Conservation (phyloP, 768 basidiomycete genomes). For the Lentinula boryana region DNA sequence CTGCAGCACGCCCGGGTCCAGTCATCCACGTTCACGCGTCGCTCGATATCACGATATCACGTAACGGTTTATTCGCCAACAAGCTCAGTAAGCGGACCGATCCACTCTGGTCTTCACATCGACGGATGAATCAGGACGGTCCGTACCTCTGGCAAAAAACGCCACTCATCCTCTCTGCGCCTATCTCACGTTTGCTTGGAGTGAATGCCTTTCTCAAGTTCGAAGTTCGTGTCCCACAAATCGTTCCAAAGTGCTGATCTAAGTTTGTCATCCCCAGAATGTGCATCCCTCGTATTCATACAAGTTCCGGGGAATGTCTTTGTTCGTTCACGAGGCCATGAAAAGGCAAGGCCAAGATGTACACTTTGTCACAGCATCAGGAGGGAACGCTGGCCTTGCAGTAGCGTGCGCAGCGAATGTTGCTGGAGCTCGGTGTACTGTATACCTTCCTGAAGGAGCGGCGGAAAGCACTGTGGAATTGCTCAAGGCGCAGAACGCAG, state of each 20-base stretch:
- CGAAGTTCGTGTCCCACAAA: slow-evolving; percentile 39
- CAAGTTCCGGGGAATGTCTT: slow-evolving; percentile 70
- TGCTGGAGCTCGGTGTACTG: slow-evolving; percentile 54
- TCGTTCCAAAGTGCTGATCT: not conserved
- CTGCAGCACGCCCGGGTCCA: no score
- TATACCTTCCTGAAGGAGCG: slow-evolving; percentile 58
- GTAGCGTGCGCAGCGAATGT: slow-evolving; percentile 55
- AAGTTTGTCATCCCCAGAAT: slow-evolving; percentile 34
- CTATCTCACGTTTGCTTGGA: slow-evolving; percentile 47
- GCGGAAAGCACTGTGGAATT: slow-evolving; percentile 40
- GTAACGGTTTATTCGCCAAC: not conserved
- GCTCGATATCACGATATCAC: not conserved
- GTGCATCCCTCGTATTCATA: slow-evolving; percentile 71
- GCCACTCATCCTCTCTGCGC: slow-evolving; percentile 55
- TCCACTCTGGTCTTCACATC: not conserved
- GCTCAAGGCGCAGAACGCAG: slow-evolving; percentile 47
- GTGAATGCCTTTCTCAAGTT: slow-evolving; percentile 64
- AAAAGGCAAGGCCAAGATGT: slow-evolving; percentile 43
- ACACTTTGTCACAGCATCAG: slow-evolving; percentile 67
- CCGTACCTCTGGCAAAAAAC: slow-evolving; percentile 53
- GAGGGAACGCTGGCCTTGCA: slow-evolving; percentile 79
- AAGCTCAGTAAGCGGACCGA: not conserved
- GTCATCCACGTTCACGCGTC: no score
- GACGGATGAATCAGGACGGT: not conserved
- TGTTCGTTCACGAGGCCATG: slow-evolving; percentile 48